phyloP scores from a whole-genome alignment of 1,284 basidiomycete species.

The Microbotryomycetes sp. region DNA sequence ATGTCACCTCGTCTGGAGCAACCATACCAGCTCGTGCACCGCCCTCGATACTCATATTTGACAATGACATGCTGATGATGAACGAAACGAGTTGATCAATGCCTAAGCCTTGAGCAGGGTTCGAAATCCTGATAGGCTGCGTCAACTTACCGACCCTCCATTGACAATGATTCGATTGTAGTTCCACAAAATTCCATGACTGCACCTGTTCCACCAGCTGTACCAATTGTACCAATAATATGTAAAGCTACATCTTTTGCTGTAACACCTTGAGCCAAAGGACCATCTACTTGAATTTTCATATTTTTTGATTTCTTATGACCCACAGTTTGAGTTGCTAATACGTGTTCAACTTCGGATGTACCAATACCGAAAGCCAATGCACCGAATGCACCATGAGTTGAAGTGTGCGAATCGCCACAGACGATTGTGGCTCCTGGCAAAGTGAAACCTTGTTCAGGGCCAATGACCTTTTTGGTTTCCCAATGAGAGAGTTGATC shows the following conservation, averaged over 20 bases:
- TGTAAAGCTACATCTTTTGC: conserved; percentile 94
- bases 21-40: conserved; percentile 88
- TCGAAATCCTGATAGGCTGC: background rate
- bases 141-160: conserved; percentile 60
- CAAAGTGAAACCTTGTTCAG: conserved; percentile 89
- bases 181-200: conserved; percentile 93
- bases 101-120: background rate
- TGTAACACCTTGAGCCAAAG: conserved; percentile 75
- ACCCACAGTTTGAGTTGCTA: conserved; percentile 87
- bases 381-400: conserved; percentile 92
- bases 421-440: conserved; percentile 94
- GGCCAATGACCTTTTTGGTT: conserved; percentile 63
- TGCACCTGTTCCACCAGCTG: conserved; percentile 85
- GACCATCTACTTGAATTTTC: conserved; percentile 85
- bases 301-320: conserved; percentile 94
- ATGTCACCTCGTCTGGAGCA: conserved; percentile 86
- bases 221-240: conserved; percentile 89
- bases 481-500: too few species aligned
- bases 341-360: conserved; percentile 93
- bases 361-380: conserved; percentile 95
- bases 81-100: too few species aligned
- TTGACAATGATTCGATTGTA: conserved; percentile 81
- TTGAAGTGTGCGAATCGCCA: conserved; percentile 83
- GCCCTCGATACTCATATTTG: conserved; percentile 97
- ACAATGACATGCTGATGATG: conserved; percentile 71